Percentiles rank a stretch among this genome's conserved stretches.
Evolutionary conservation across 768 basidiomycete genomes (phyloP).

Genomic region (Solioccasus polychromus): DNA sequence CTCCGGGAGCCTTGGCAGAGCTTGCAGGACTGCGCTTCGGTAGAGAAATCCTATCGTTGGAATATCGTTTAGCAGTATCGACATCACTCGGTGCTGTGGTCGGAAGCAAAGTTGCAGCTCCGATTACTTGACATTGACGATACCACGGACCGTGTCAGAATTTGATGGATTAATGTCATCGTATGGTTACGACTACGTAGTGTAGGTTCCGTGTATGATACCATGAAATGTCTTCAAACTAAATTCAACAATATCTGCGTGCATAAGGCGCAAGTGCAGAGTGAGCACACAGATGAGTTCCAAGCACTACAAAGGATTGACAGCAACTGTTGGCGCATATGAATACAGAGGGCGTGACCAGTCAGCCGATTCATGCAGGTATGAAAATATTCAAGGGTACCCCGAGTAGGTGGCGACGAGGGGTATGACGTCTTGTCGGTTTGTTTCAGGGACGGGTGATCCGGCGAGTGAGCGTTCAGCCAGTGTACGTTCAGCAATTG

Average conservation of each 20-base stretch:
- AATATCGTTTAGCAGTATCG: conserved; percentile 42
- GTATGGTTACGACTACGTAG: conserved; percentile 4
- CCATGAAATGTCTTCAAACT: not conserved
- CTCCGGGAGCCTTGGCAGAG: conserved; percentile 22
- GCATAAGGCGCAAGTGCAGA: not conserved
- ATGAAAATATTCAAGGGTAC: conserved; percentile 6
- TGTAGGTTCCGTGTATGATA: conserved; percentile 17
- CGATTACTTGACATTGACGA: too few relatives aligned
- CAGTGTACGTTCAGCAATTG: conserved; percentile 39
- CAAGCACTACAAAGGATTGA: conserved; percentile 10
- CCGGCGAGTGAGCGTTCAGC: conserved; percentile 42
- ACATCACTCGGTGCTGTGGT: conserved; percentile 5
- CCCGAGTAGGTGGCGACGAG: conserved; percentile 24
- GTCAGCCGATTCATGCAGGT: not conserved
- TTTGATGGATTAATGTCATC: not conserved
- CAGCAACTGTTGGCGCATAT: conserved; percentile 2
- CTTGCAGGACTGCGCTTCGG: conserved; percentile 37
- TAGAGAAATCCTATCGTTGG: conserved; percentile 57
- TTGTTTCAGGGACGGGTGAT: conserved; percentile 34
- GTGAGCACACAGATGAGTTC: not conserved
- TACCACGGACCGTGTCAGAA: too few relatives aligned
- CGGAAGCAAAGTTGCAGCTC: too few relatives aligned
- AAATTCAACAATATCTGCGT: not conserved
- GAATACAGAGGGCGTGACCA: not conserved
- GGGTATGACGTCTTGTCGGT: conserved; percentile 43